A percentile compares a stretch with the other conserved stretches of the same genome.
phyloP scores from a whole-genome alignment of 2,329 filamentous ascomycete genomes.

The Didymella glomerata region DNA sequence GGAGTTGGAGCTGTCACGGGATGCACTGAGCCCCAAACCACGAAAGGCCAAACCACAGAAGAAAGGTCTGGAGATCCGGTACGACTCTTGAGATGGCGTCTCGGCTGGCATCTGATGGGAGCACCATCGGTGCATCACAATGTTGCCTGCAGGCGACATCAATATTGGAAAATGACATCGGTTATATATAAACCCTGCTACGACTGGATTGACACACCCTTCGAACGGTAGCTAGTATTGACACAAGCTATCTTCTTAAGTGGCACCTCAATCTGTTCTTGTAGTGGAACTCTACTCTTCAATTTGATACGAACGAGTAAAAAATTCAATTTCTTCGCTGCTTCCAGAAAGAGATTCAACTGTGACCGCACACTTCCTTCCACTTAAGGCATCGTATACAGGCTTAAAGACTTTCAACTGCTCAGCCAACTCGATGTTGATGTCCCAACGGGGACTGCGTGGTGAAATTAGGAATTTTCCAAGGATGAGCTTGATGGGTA shows the following conservation, averaged over 20 bases:
- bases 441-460: background rate
- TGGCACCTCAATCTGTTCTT: too few species aligned
- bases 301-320: background rate
- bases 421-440: background rate
- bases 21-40: background rate
- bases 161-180: too few species aligned
- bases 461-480: slow-evolving; percentile 2
- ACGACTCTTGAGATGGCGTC: background rate
- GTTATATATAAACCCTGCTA: too few species aligned
- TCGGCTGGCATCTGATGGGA: too few species aligned
- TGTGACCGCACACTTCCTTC: background rate
- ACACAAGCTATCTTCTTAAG: too few species aligned
- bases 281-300: too few species aligned
- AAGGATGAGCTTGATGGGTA: slow-evolving; percentile 12
- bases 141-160: too few species aligned
- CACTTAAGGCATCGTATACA: slow-evolving; percentile 6
- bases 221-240: too few species aligned
- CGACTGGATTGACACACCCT: too few species aligned
- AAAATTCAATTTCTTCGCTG: background rate
- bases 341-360: slow-evolving; percentile 5
- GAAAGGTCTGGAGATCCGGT: background rate
- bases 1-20: background rate
- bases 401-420: slow-evolving; percentile 10
- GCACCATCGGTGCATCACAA: too few species aligned
- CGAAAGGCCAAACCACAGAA: background rate